Evolutionary conservation across 73 alveolate species (phyloP).

Genomic region (Blepharisma stoltei): DNA sequence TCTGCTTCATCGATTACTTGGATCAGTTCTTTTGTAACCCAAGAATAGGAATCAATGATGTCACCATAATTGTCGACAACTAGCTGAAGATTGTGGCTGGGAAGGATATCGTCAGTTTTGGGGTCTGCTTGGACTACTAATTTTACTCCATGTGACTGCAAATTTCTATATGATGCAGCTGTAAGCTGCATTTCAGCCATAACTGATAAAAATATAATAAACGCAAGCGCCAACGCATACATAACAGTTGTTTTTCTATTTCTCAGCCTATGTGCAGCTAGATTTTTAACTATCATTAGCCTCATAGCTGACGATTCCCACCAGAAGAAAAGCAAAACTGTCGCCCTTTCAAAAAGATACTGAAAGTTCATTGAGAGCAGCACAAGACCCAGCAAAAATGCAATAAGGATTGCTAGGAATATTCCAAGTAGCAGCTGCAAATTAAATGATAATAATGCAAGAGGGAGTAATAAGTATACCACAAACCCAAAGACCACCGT

Average conservation of each 20-base stretch:
- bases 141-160: slow-evolving; percentile 43
- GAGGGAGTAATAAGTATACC: slow-evolving; percentile 92
- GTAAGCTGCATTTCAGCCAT: slow-evolving; percentile 71
- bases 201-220: slow-evolving; percentile 80
- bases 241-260: slow-evolving; percentile 92
- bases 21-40: slow-evolving; percentile 25
- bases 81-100: slow-evolving; percentile 36
- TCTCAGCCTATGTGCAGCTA: slow-evolving; percentile 91
- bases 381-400: slow-evolving; percentile 90
- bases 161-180: slow-evolving; percentile 50
- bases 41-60: slow-evolving; percentile 27
- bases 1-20: background rate
- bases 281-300: slow-evolving; percentile 80
- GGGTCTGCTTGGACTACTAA: slow-evolving; percentile 10
- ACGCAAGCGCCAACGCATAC: slow-evolving; percentile 85
- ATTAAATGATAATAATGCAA: slow-evolving; percentile 79
- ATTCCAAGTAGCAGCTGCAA: slow-evolving; percentile 79
- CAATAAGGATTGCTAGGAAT: slow-evolving; percentile 89
- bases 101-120: slow-evolving; percentile 4
- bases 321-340: slow-evolving; percentile 65
- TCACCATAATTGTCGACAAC: slow-evolving; percentile 15
- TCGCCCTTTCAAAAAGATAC: slow-evolving; percentile 68
- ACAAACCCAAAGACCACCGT: slow-evolving; percentile 92
- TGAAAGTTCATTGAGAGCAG: slow-evolving; percentile 83
- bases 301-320: slow-evolving; percentile 78